Evolutionary conservation across 768 basidiomycete species (phyloP), one percentile per base, ranked within the genome.

Genomic region (Filobasidium wieringae): DNA sequence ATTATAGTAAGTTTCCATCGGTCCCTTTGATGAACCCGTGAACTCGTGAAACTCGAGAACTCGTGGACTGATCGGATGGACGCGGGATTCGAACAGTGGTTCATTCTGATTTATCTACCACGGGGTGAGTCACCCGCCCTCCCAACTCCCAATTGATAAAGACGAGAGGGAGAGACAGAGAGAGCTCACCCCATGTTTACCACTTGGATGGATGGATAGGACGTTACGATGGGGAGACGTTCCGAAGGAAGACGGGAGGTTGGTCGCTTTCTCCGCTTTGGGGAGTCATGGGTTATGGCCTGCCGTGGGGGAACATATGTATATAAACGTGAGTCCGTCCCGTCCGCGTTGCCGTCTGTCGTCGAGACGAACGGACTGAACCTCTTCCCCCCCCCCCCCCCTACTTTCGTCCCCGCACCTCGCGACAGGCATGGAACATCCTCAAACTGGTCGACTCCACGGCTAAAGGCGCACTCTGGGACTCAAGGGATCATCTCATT

Each of bases 231-330:
- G 69, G 69, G 41, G 49, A 50, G 69, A 70, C 36, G 67, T 66
- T 12, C 41, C 50, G 4, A 64, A 65, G 39, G 19, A 55, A 1
- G 66, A 70, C 33, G 64, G 57, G 11, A 39, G 69, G 22, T 66
- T 67, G 3, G 64, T 70, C 3, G 69, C 64, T 5, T 70, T 65
- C 53, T 43, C 55, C 27, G 69, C 69, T 29, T 64, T 66, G 6
- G 69, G 69, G n/a, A 62, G 60, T 61, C 69, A 70, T 52, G 69
- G 69, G 12, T 36, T 70, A 4, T 70, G 69, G 69, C 63, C 65
- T 2, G 47, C 54, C 11, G 65, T 67, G 0, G 69, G 69, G 0
- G 60, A 62, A 22, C 69, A 70, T 36, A 55, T 67, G 33, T 68
- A 64, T 37, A 67, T 66, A 7, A 54, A 67, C 22, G 66, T 70